Evolutionary conservation across 2,329 filamentous ascomycete species (phyloP), one percentile per base, ranked within the genome.

Genomic region (Talaromyces piceae): DNA sequence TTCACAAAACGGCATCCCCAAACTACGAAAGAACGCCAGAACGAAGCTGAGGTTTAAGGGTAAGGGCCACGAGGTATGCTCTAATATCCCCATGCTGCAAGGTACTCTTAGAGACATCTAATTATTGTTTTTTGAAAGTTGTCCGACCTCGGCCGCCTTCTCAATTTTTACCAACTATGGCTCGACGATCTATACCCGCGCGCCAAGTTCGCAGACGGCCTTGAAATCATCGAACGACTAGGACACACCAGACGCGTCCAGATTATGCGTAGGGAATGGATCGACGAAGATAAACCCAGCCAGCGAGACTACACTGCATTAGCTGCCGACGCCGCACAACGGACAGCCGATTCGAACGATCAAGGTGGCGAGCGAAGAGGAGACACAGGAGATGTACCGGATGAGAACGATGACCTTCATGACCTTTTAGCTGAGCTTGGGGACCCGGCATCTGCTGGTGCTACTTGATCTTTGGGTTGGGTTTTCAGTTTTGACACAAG

Each of bases 111-210:
- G 5, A 2, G 5, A 31, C 8, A 2, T 3, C 16, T 43, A 25
- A 23, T 25, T 7, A 8, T 41, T 13, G 5, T 22, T 45, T 93
- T 69, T 84, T 86, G 49, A n/a, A n/a, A 91, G 84, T 97, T 93
- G 69, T 84, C 86, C 16, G 93, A 98, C 64, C 82, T 90, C 9
- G 80, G 84, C 0, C 82, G 84, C 13, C 78, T 98, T 22, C 77
- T 98, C 45, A 88, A 87, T 22, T 88, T 94, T 65, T 98, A 97
- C 65, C 93, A 97, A 66, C 71, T 95, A 51, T 98, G 93, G 93
- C 85, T 98, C 2, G 91, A 98, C 69, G 90, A 96, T 63, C 76
- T 98, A 11, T 98, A 91, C 63, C 93, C 93, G 11, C 90, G 94
- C 63, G 93, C 91, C 4, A 91, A 90, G 63, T 98, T 98, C 63